Evolutionary conservation across 176 grass and related monocot species (phyloP).

Genomic region (Avena insularis): DNA sequence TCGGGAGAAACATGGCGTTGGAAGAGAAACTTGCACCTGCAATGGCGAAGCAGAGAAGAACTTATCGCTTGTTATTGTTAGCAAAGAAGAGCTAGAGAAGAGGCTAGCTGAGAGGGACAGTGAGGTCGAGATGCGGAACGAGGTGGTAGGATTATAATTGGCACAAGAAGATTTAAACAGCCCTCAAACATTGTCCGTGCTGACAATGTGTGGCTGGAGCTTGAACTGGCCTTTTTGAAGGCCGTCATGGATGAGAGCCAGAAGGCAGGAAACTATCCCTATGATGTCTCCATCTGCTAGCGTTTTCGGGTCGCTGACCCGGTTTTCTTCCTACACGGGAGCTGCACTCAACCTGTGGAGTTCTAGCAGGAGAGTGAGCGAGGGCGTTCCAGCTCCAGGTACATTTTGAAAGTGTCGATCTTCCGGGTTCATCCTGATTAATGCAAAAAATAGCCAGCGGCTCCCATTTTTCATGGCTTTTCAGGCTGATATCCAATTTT

Average conservation of each 20-base stretch:
- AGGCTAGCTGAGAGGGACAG: slow-evolving; percentile 65
- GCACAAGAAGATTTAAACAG: slow-evolving; percentile 86
- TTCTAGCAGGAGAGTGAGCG: slow-evolving; percentile 70
- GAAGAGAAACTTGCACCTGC: slow-evolving; percentile 66
- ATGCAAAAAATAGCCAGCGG: neutral
- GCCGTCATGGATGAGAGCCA: slow-evolving; percentile 85
- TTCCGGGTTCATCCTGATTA: neutral
- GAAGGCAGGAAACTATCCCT: slow-evolving; percentile 58
- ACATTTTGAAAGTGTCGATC: slow-evolving; percentile 16
- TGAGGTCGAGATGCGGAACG: slow-evolving; percentile 68
- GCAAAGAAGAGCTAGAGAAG: slow-evolving; percentile 70
- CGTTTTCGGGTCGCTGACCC: neutral
- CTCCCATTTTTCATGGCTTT: neutral
- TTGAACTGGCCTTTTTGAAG: slow-evolving; percentile 91
- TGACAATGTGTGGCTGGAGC: slow-evolving; percentile 88
- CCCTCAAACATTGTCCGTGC: slow-evolving; percentile 73
- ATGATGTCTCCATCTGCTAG: neutral
- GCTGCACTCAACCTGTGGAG: slow-evolving; percentile 70
- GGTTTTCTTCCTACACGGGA: slow-evolving; percentile 48
- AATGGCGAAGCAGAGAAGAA: slow-evolving; percentile 62
- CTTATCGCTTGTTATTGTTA: slow-evolving; percentile 65
- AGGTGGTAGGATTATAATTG: slow-evolving; percentile 72
- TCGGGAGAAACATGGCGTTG: slow-evolving; percentile 58
- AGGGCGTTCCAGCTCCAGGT: slow-evolving; percentile 90
- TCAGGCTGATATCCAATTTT: neutral